Evolutionary conservation across 148 eudicot genomes (phyloP).

Genomic region (Heliosperma pusillum): DNA sequence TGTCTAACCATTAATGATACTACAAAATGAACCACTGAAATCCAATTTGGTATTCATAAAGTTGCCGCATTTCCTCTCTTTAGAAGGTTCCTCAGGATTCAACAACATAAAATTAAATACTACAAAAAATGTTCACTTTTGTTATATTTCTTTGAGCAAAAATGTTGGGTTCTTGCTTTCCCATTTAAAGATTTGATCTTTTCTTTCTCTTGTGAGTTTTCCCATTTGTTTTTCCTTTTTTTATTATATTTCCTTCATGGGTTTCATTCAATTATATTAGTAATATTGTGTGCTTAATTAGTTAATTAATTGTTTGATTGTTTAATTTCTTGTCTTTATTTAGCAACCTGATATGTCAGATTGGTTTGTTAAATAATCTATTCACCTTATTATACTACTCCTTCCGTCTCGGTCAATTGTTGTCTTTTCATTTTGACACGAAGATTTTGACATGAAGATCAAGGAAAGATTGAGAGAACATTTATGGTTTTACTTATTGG

Average conservation of each 20-base stretch:
- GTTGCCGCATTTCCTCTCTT: neutral
- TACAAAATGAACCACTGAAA: neutral
- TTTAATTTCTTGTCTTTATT: neutral
- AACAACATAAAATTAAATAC: too few relatives aligned
- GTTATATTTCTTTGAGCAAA: neutral
- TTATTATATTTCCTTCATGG: neutral
- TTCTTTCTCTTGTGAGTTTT: too few relatives aligned
- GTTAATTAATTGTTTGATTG: constrained; percentile 5
- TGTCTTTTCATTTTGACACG: too few relatives aligned
- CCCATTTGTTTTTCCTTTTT: too few relatives aligned
- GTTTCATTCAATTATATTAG: neutral
- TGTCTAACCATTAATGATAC: neutral
- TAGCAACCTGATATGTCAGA: neutral
- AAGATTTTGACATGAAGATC: too few relatives aligned
- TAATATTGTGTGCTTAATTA: neutral
- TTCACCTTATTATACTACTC: constrained; percentile 8
- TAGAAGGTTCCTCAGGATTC: neutral
- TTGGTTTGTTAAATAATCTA: neutral
- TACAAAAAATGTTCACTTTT: constrained; percentile 3
- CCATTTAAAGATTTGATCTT: constrained; percentile 10
- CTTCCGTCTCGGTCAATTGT: too few relatives aligned
- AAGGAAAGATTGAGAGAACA: too few relatives aligned
- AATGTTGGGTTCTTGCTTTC: constrained; percentile 18
- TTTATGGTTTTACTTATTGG: too few relatives aligned
- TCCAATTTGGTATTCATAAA: neutral